Evolutionary conservation across 305 asterid species (phyloP).

Genomic region (Fraxinus angustifolia): DNA sequence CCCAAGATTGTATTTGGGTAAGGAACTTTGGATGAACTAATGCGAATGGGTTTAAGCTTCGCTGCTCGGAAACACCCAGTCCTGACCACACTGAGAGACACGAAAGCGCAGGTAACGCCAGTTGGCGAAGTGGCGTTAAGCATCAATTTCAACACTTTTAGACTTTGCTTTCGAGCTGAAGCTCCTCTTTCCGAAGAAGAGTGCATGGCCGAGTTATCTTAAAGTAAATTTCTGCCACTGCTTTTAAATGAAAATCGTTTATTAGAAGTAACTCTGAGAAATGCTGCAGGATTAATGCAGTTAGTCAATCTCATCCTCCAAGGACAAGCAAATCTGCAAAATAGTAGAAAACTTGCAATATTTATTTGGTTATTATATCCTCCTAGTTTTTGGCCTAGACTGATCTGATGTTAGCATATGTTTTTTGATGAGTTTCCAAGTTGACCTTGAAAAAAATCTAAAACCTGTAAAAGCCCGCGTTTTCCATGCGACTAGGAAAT

Average conservation of each 20-base stretch:
- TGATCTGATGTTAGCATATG: not conserved
- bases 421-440: not conserved
- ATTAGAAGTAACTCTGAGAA: not conserved
- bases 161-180: not conserved
- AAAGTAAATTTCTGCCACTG: not conserved
- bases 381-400: not conserved
- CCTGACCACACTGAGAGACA: too few relatives aligned
- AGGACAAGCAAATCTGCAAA: not conserved
- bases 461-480: not conserved
- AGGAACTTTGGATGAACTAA: not conserved
- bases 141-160: not conserved
- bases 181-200: not conserved
- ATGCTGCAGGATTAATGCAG: not conserved
- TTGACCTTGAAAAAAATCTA: not conserved
- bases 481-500: not conserved
- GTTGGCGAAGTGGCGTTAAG: too few relatives aligned
- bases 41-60: not conserved
- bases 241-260: not conserved
- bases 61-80: too few relatives aligned
- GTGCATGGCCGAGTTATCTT: not conserved
- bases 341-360: not conserved
- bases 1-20: not conserved
- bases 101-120: too few relatives aligned
- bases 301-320: not conserved
- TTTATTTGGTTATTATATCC: not conserved